Evolutionary conservation across 345 rosid species (phyloP).

Genomic region (Chamaenerion angustifolium): DNA sequence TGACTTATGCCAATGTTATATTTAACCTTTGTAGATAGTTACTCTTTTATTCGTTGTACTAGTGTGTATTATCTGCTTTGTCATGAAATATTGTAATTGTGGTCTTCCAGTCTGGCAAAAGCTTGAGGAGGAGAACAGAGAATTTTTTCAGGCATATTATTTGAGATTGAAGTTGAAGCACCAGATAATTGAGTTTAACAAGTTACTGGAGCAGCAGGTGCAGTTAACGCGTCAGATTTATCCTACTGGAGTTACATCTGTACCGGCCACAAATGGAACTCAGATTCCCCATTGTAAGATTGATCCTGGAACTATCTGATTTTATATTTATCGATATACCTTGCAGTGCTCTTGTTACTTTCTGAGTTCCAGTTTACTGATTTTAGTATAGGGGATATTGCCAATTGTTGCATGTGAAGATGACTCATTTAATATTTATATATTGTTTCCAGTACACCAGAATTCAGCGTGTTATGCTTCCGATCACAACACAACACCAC

Average conservation of each 20-base stretch:
- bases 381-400: too few species aligned
- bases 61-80: not conserved
- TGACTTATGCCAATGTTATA: too few species aligned
- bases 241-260: slow-evolving; percentile 39
- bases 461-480: slow-evolving; percentile 45
- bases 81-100: not conserved
- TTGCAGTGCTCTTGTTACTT: not conserved
- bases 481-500: slow-evolving; percentile 32
- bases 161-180: slow-evolving; percentile 80
- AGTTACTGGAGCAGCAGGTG: slow-evolving; percentile 87
- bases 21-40: not conserved
- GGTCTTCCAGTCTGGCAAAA: slow-evolving; percentile 84
- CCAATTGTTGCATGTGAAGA: not conserved
- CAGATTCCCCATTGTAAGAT: slow-evolving; percentile 60
- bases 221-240: slow-evolving; percentile 65
- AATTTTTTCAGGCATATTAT: slow-evolving; percentile 85
- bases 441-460: slow-evolving; percentile 44
- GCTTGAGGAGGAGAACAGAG: slow-evolving; percentile 95
- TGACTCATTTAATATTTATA: not conserved
- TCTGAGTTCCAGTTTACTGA: too few species aligned
- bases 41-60: slow-evolving; percentile 6
- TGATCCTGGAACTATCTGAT: not conserved
- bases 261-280: slow-evolving; percentile 67
- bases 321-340: too few species aligned
- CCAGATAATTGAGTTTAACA: slow-evolving; percentile 85